phyloP scores from a whole-genome alignment of 192 early-diverging fungal species.

The Coemansia sp. region DNA sequence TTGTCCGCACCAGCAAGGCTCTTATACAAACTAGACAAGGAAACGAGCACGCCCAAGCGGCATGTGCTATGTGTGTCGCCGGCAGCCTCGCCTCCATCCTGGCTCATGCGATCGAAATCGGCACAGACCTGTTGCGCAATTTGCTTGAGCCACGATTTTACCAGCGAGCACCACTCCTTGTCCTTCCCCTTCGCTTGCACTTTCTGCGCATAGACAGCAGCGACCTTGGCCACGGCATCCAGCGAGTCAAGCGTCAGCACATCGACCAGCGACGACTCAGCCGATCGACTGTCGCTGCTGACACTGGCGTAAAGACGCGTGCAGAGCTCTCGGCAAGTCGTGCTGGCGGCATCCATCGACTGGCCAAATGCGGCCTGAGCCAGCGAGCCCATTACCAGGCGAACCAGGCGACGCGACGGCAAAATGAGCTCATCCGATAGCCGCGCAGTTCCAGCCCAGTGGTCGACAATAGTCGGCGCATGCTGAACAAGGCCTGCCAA shows the following conservation, averaged over 20 bases:
- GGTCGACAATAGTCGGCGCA: slow-evolving; percentile 11
- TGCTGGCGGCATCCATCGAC: slow-evolving; percentile 10
- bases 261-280: neutral
- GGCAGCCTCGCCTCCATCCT: neutral
- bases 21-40: slow-evolving; percentile 14
- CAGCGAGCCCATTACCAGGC: slow-evolving; percentile 12
- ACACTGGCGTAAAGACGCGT: slow-evolving; percentile 13
- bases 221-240: slow-evolving; percentile 17
- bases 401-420: slow-evolving; percentile 20
- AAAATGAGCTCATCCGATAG: slow-evolving; percentile 6
- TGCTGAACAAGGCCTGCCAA: slow-evolving; percentile 7
- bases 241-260: slow-evolving; percentile 27
- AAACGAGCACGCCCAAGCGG: slow-evolving; percentile 15
- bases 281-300: neutral
- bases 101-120: neutral
- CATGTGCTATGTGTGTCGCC: slow-evolving; percentile 5
- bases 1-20: neutral
- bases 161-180: slow-evolving; percentile 27
- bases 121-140: neutral
- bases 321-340: slow-evolving; percentile 34
- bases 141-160: slow-evolving; percentile 20
- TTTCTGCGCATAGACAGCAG: slow-evolving; percentile 17
- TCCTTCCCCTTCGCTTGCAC: neutral
- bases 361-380: slow-evolving; percentile 28
- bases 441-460: slow-evolving; percentile 17